These are phyloP conservation scores for Eucalyptus albens DNA, from an alignment of 345 rosid genomes.

Conservation along the genomic window DNA sequence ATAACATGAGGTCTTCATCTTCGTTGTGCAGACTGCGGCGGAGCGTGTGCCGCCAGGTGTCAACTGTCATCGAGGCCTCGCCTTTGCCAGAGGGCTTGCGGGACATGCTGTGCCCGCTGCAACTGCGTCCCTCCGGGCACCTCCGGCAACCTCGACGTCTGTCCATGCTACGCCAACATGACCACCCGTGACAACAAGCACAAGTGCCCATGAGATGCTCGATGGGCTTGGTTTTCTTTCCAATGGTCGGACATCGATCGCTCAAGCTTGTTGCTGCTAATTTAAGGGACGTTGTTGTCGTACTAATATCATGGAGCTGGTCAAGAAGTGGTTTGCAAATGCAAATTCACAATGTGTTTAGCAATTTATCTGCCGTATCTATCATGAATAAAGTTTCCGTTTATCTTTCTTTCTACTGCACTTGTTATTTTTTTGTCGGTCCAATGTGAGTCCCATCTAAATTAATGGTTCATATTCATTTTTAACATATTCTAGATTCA, in stretches of 20 bases:
- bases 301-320: neutral
- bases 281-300: neutral
- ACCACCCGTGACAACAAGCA: slow-evolving; percentile 57
- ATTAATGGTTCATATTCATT: neutral
- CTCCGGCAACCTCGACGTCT: slow-evolving; percentile 38
- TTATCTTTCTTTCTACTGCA: neutral
- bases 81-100: slow-evolving; percentile 64
- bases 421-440: neutral
- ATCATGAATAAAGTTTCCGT: neutral
- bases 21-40: slow-evolving; percentile 29
- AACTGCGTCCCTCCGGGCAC: slow-evolving; percentile 80
- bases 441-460: neutral
- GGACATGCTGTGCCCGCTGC: slow-evolving; percentile 60
- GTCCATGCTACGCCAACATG: slow-evolving; percentile 51
- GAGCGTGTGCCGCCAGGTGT: slow-evolving; percentile 51
- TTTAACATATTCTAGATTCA: neutral
- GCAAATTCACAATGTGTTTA: neutral
- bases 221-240: neutral
- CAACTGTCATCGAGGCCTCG: slow-evolving; percentile 38
- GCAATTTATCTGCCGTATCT: neutral
- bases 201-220: slow-evolving; percentile 50
- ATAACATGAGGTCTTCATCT: neutral
- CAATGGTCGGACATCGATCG: neutral
- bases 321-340: neutral
- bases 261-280: neutral